Percentiles rank a stretch among this genome's conserved stretches.
Evolutionary conservation across 2,329 filamentous ascomycete genomes (phyloP).

Genomic region (Botrytis cinerea): DNA sequence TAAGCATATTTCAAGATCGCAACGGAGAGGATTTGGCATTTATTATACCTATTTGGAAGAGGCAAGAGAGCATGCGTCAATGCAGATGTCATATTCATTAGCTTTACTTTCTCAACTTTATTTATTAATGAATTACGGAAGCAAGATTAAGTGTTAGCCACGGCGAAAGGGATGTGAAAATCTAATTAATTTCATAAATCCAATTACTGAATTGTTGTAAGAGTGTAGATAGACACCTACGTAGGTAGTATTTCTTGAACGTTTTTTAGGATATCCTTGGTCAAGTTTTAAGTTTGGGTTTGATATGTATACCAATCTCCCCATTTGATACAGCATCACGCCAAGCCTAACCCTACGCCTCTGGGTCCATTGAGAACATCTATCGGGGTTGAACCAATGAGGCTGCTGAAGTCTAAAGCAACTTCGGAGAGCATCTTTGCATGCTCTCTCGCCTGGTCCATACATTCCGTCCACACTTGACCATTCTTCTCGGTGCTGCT

Average conservation of each 20-base stretch:
- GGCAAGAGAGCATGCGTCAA: conserved; percentile 23
- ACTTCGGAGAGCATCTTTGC: conserved; percentile 79
- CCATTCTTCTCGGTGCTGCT: conserved; percentile 80
- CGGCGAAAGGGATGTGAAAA: not conserved
- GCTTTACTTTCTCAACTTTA: conserved; percentile 2
- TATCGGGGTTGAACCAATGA: conserved; percentile 64
- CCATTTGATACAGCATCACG: conserved; percentile 20
- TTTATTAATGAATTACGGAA: not conserved
- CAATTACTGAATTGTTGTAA: not conserved
- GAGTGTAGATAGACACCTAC: not conserved
- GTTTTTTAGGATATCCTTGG: not conserved
- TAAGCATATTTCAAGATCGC: conserved; percentile 19
- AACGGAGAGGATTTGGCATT: conserved; percentile 15
- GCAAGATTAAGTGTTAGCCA: not conserved
- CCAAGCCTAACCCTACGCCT: conserved; percentile 46
- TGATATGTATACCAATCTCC: not conserved
- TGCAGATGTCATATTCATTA: not conserved
- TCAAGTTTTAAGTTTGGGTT: not conserved
- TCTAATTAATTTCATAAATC: not conserved
- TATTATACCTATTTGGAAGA: conserved; percentile 2
- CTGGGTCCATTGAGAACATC: conserved; percentile 35
- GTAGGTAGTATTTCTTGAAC: not conserved
- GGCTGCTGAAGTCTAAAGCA: conserved; percentile 82
- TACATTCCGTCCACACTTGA: conserved; percentile 77
- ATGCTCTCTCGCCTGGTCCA: conserved; percentile 79